Conservation (phyloP, 352 stramenopile genomes). For the Phytophthora pseudosyringae region DNA sequence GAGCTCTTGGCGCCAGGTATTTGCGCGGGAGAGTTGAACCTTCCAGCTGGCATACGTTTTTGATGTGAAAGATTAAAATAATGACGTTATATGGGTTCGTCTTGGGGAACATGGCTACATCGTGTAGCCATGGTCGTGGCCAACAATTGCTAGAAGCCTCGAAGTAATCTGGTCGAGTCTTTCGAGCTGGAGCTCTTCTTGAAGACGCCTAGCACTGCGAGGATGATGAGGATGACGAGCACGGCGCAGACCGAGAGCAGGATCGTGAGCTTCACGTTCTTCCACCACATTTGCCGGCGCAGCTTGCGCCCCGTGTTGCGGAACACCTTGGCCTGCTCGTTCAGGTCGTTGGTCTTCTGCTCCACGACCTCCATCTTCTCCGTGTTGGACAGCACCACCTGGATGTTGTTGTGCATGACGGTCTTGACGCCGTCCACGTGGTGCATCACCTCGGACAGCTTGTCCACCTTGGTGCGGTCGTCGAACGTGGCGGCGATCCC, state of each 20-base stretch:
- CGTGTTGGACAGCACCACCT: slow-evolving; percentile 86
- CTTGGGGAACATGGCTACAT: slow-evolving; percentile 27
- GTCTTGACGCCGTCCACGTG: slow-evolving; percentile 84
- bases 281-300: slow-evolving; percentile 86
- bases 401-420: slow-evolving; percentile 90
- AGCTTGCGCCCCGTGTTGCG: slow-evolving; percentile 84
- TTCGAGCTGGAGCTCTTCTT: slow-evolving; percentile 58
- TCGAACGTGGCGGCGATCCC: slow-evolving; percentile 78
- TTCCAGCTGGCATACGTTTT: background rate
- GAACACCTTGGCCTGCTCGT: slow-evolving; percentile 88
- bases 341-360: slow-evolving; percentile 89
- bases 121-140: slow-evolving; percentile 11
- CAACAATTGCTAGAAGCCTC: slow-evolving; percentile 13
- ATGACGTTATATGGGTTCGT: slow-evolving; percentile 16
- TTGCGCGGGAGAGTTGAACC: slow-evolving; percentile 11
- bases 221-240: slow-evolving; percentile 78
- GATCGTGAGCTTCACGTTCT: slow-evolving; percentile 84
- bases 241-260: slow-evolving; percentile 64
- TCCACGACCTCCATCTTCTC: slow-evolving; percentile 91
- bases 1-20: slow-evolving; percentile 12
- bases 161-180: slow-evolving; percentile 19
- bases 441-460: slow-evolving; percentile 84
- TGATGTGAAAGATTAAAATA: background rate
- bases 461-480: slow-evolving; percentile 89
- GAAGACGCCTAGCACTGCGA: slow-evolving; percentile 77